phyloP scores from a whole-genome alignment of 495 filamentous ascomycete genomes.

The Ascodesmis nigricans region DNA sequence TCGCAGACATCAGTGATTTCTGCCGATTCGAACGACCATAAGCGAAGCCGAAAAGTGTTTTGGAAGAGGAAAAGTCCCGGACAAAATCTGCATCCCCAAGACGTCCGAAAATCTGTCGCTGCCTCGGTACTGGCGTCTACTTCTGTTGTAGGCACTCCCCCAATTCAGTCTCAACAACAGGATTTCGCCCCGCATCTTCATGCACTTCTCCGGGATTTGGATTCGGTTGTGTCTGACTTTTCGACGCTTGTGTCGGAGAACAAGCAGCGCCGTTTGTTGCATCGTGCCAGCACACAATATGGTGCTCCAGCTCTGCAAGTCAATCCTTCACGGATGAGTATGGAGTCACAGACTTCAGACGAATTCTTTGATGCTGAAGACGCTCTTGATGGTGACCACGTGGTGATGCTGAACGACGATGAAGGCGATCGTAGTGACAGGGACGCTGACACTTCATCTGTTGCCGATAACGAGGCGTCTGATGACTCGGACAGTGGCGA shows the following conservation, averaged over 20 bases:
- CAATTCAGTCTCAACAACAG: conserved; percentile 32
- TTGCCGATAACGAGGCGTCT: conserved; percentile 4
- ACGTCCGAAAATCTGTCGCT: conserved; percentile 8
- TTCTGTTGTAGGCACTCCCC: conserved; percentile 9
- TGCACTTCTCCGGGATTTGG: conserved; percentile 59
- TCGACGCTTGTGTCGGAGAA: conserved; percentile 50
- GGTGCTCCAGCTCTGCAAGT: conserved; percentile 7
- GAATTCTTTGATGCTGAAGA: conserved; percentile 90
- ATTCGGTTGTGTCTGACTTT: conserved; percentile 63
- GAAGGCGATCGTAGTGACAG: conserved; percentile 41
- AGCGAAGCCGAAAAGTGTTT: conserved; percentile 37
- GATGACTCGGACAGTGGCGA: conserved; percentile 24
- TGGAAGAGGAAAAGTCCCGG: conserved; percentile 73
- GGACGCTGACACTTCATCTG: conserved; percentile 24
- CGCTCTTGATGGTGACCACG: conserved; percentile 25
- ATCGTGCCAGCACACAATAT: conserved; percentile 12
- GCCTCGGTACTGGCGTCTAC: conserved; percentile 2
- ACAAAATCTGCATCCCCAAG: neutral
- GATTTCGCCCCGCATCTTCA: conserved; percentile 53
- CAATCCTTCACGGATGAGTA: conserved; percentile 40
- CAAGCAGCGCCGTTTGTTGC: conserved; percentile 41
- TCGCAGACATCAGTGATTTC: conserved; percentile 25
- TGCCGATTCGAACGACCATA: conserved; percentile 17
- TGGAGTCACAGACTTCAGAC: conserved; percentile 59
- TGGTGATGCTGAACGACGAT: conserved; percentile 48